Percentiles rank a stretch among this genome's conserved stretches.
phyloP scores from a whole-genome alignment of 2,329 filamentous ascomycete genomes.

The Nemania sp. region DNA sequence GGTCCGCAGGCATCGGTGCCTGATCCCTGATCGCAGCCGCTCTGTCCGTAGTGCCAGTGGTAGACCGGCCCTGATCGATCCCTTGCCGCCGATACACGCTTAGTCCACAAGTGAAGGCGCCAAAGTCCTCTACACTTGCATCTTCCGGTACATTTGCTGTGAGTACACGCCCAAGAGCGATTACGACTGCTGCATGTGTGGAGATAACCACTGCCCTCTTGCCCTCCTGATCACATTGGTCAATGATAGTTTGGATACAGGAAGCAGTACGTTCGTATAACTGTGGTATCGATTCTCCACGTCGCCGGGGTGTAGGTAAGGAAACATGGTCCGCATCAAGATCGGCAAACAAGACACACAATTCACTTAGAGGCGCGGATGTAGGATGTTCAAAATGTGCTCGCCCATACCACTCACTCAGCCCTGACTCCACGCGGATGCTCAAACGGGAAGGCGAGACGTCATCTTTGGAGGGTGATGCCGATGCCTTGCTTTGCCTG shows the following conservation, averaged over 20 bases:
- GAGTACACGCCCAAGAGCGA: conserved; percentile 84
- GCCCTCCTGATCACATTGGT: conserved; percentile 77
- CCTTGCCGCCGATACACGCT: conserved; percentile 67
- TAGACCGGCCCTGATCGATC: conserved; percentile 7
- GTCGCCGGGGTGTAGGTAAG: conserved; percentile 74
- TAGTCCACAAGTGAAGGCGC: conserved; percentile 84
- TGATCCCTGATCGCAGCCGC: conserved; percentile 23
- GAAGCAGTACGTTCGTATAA: conserved; percentile 84
- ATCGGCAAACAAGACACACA: conserved; percentile 76
- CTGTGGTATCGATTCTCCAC: conserved; percentile 82
- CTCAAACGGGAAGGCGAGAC: conserved; percentile 47
- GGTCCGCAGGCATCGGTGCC: conserved; percentile 39
- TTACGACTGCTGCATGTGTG: conserved; percentile 90
- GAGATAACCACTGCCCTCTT: conserved; percentile 81
- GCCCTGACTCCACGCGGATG: conserved; percentile 67
- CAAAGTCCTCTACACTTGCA: conserved; percentile 81
- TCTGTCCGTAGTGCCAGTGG: conserved; percentile 21
- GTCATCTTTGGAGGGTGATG: conserved; percentile 23
- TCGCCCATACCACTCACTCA: conserved; percentile 91
- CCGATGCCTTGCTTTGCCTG: conserved; percentile 21
- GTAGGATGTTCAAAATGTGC: conserved; percentile 87
- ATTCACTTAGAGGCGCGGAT: conserved; percentile 72
- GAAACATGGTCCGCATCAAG: conserved; percentile 69
- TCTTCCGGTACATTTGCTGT: conserved; percentile 82
- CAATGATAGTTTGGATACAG: conserved; percentile 76